Evolutionary conservation across 352 stramenopile species (phyloP), one percentile per base, ranked within the genome.

Genomic region (Phytophthora sp.): DNA sequence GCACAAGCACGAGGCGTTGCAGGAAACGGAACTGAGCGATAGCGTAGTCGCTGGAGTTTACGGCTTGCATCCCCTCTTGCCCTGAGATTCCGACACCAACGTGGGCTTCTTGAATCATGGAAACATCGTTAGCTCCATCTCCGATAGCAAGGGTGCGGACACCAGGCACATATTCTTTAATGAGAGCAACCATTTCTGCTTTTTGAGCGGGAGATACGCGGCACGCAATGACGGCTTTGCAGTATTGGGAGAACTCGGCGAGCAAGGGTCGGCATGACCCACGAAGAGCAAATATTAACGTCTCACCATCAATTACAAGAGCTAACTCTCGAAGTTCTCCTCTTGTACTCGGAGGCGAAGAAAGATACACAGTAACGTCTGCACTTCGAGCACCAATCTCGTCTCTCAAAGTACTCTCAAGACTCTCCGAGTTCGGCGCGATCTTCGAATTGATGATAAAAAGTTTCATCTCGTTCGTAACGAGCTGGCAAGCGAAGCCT

Each of bases 121-220:
- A 90, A 2, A 98, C 95, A 59, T 98, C 95, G 61, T 98, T 98
- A 1, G 95, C 95, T 38, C 95, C 95, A 62, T 98, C 95, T 24
- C 95, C 93, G 41, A 98, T 98, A 18, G 90, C 83, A 2, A 98
- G 74, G 16, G 90, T 98, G 7, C 80, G 79, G 8, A 89, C 81
- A 6, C 82, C 82, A 30, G 82, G 74, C 3, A 93, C 82, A 42
- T 79, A 79, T 30, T 89, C 73, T 56, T 92, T 95, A 61, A 96
- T 90, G 20, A 96, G 53, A 4, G 78, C 78, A 7, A 95, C 89
- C 76, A 96, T 90, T 18, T 92, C 70, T 6, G 86, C 85, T 74
- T 97, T 97, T 49, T 97, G 89, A 7, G 85, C 85, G 0, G 90
- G 90, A 2, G 87, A 95, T 2, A 97, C 87, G 6, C 90, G 82